Conservation (phyloP, 352 stramenopile genomes). For the Globisporangium echinulatum region DNA sequence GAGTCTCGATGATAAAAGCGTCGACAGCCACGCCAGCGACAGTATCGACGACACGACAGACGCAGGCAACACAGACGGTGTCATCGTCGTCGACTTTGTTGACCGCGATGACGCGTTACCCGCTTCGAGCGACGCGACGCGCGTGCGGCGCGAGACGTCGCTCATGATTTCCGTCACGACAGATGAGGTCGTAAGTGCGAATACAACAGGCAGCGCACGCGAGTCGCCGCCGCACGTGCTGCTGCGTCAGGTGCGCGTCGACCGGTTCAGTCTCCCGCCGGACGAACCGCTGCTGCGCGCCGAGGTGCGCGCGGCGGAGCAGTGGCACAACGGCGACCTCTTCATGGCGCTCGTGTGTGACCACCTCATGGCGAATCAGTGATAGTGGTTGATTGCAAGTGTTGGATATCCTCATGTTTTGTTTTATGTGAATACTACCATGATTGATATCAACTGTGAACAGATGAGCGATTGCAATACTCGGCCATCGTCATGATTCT, state of each 20-base stretch:
- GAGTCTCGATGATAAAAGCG: neutral
- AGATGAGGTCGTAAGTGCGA: neutral
- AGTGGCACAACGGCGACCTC: constrained; percentile 49
- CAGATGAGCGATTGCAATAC: too few relatives aligned
- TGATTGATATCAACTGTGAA: too few relatives aligned
- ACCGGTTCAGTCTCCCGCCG: constrained; percentile 39
- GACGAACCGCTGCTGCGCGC: constrained; percentile 29
- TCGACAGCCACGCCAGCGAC: constrained; percentile 1
- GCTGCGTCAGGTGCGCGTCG: constrained; percentile 36
- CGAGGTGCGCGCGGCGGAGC: constrained; percentile 33
- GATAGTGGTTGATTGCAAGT: neutral
- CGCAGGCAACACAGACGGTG: constrained; percentile 9
- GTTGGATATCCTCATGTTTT: neutral
- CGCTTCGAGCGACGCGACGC: constrained; percentile 8
- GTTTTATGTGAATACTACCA: neutral
- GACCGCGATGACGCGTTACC: constrained; percentile 34
- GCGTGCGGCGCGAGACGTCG: constrained; percentile 16
- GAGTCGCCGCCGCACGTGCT: constrained; percentile 21
- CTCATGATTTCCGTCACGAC: constrained; percentile 11
- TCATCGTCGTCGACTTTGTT: constrained; percentile 43
- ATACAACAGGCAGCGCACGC: too few relatives aligned
- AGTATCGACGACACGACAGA: too few relatives aligned
- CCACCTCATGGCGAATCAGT: constrained; percentile 18
- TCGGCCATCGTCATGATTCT: too few relatives aligned
- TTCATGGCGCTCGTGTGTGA: constrained; percentile 48